These are phyloP conservation scores for Suillus variegatus DNA, from an alignment of 768 basidiomycete species.

Conservation along the genomic window DNA sequence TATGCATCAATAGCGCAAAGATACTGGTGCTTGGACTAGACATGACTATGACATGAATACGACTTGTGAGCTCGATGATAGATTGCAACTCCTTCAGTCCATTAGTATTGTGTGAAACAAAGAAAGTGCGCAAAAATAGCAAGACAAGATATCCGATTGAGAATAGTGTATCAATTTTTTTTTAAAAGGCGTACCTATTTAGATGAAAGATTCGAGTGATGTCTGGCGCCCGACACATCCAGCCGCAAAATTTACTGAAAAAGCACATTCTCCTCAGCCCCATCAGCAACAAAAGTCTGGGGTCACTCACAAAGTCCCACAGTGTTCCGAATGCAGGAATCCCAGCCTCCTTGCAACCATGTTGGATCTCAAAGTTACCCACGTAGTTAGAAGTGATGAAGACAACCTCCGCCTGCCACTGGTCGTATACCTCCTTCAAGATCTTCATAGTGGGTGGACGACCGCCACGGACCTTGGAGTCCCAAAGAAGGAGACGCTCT, in stretches of 20 bases:
- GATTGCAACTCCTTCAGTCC: no score
- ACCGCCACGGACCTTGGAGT: conserved; percentile 71
- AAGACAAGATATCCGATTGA: no score
- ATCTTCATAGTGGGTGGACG: conserved; percentile 80
- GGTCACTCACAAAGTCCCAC: conserved; percentile 59
- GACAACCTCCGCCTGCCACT: conserved; percentile 78
- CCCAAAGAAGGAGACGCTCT: conserved; percentile 76
- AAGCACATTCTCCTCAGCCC: conserved; percentile 6
- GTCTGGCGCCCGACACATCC: conserved; percentile 2
- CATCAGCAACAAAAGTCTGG: conserved; percentile 6
- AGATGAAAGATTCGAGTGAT: no score
- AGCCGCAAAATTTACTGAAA: conserved; percentile 24
- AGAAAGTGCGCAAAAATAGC: no score
- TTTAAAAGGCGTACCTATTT: no score
- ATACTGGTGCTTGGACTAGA: no score
- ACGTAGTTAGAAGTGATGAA: conserved; percentile 83
- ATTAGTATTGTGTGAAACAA: no score
- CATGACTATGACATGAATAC: no score
- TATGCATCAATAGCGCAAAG: no score
- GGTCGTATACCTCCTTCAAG: conserved; percentile 64
- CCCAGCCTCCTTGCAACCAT: conserved; percentile 70
- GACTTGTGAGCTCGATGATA: no score
- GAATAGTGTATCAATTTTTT: no score
- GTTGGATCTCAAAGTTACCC: conserved; percentile 78
- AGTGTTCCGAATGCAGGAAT: conserved; percentile 71